Percentiles rank a stretch among this genome's conserved stretches.
Conservation (phyloP, 2,329 filamentous ascomycete genomes). For the Myriosclerotinia curreyana region DNA sequence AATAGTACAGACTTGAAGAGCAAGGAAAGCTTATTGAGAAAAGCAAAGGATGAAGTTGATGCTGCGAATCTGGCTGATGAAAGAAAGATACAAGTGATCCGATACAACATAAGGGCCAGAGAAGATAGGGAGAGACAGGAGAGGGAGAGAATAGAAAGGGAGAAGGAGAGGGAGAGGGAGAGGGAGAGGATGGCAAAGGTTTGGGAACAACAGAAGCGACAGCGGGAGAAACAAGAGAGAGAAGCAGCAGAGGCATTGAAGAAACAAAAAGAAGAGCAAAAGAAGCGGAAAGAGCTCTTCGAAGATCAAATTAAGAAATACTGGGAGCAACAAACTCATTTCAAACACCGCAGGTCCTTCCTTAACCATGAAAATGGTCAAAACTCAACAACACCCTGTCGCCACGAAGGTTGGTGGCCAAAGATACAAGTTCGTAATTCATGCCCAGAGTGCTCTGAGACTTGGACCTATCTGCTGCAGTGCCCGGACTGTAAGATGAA, state of each 20-base stretch:
- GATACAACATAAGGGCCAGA: constrained; percentile 23
- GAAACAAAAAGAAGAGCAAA: constrained; percentile 25
- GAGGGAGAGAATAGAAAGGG: constrained; percentile 21
- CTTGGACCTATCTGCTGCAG: constrained; percentile 29
- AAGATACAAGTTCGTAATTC: constrained; percentile 27
- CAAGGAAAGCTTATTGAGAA: constrained; percentile 18
- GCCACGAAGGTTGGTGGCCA: constrained; percentile 30
- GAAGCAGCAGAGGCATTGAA: constrained; percentile 22
- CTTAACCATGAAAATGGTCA: neutral
- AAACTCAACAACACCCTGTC: constrained; percentile 14
- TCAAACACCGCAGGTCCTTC: neutral
- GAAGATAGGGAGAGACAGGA: constrained; percentile 22
- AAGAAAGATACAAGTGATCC: constrained; percentile 17
- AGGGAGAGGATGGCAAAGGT: constrained; percentile 12
- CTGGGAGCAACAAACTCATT: neutral
- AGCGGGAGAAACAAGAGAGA: constrained; percentile 24
- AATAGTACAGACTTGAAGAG: constrained; percentile 30
- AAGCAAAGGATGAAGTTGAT: constrained; percentile 21
- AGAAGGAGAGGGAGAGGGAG: constrained; percentile 5
- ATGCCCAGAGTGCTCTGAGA: constrained; percentile 26
- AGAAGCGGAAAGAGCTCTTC: constrained; percentile 21
- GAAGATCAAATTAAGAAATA: neutral
- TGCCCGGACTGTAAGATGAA: constrained; percentile 30
- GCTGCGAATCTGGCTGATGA: constrained; percentile 25
- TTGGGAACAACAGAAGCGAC: constrained; percentile 24